Conservation (phyloP, 2,329 filamentous ascomycete species). For the Sclerotinia borealis region DNA sequence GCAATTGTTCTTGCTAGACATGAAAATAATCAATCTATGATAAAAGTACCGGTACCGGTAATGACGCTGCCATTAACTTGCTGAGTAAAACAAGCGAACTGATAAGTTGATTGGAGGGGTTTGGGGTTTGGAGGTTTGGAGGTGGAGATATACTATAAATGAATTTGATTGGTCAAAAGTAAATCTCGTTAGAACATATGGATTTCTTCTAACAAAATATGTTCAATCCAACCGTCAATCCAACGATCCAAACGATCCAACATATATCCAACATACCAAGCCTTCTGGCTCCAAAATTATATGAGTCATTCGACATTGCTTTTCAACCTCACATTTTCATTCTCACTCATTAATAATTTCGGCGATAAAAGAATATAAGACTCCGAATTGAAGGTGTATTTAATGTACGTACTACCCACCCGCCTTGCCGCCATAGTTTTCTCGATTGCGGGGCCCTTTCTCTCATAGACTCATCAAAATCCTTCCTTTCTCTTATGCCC, state of each 20-base stretch:
- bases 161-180: neutral
- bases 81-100: too few relatives aligned
- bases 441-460: neutral
- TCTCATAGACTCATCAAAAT: neutral
- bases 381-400: neutral
- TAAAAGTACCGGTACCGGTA: neutral
- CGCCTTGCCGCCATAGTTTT: neutral
- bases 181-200: neutral
- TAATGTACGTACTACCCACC: neutral
- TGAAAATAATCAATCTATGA: neutral
- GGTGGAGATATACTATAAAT: neutral
- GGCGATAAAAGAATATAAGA: neutral
- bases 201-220: too few relatives aligned
- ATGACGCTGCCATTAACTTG: neutral
- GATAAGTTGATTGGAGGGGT: neutral
- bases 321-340: neutral
- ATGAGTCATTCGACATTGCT: neutral
- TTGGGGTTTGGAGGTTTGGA: neutral
- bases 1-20: neutral
- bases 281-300: too few relatives aligned
- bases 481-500: neutral
- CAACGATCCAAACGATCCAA: too few relatives aligned
- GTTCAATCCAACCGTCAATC: too few relatives aligned
- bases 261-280: neutral
- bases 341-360: neutral